Evolutionary conservation across 108 stramenopile genomes (phyloP).

Genomic region (Discostella pseudostelligera): DNA sequence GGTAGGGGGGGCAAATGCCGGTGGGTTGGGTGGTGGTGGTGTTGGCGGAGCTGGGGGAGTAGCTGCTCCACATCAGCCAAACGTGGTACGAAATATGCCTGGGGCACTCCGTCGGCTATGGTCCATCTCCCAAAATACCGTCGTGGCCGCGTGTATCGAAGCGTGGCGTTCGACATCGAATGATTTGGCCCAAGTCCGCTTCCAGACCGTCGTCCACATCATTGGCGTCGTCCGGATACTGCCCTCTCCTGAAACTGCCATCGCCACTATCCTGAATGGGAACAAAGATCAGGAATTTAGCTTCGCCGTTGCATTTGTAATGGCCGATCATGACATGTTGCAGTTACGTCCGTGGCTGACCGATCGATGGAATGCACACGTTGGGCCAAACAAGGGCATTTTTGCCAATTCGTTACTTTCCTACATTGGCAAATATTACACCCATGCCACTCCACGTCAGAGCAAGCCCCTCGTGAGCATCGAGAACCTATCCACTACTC

Average conservation of each 20-base stretch:
- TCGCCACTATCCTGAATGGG: conserved; percentile 65
- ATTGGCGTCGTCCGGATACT: conserved; percentile 73
- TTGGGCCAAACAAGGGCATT: conserved; percentile 23
- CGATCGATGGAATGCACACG: conserved; percentile 58
- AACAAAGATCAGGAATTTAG: conserved; percentile 84
- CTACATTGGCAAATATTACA: conserved; percentile 65
- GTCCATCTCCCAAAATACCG: conserved; percentile 81
- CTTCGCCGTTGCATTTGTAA: conserved; percentile 77
- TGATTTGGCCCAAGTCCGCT: conserved; percentile 55
- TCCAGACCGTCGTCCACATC: conserved; percentile 76
- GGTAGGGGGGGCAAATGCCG: no score
- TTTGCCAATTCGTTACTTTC: conserved; percentile 63
- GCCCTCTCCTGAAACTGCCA: conserved; percentile 67
- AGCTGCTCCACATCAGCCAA: conserved; percentile 25
- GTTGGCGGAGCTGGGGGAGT: neutral
- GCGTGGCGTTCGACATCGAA: conserved; percentile 78
- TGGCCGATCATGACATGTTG: conserved; percentile 83
- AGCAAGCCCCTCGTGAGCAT: conserved; percentile 67
- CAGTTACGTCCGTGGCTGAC: conserved; percentile 73
- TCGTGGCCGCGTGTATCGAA: conserved; percentile 85
- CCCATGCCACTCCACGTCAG: conserved; percentile 52
- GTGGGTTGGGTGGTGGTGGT: no score
- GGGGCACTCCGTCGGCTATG: conserved; percentile 85
- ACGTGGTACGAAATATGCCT: conserved; percentile 71
- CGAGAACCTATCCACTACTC: conserved; percentile 65